A percentile compares a stretch with the other conserved stretches of the same genome.
Evolutionary conservation across 2,329 filamentous ascomycete species (phyloP).

Genomic region (Sordariomycetes sp.): DNA sequence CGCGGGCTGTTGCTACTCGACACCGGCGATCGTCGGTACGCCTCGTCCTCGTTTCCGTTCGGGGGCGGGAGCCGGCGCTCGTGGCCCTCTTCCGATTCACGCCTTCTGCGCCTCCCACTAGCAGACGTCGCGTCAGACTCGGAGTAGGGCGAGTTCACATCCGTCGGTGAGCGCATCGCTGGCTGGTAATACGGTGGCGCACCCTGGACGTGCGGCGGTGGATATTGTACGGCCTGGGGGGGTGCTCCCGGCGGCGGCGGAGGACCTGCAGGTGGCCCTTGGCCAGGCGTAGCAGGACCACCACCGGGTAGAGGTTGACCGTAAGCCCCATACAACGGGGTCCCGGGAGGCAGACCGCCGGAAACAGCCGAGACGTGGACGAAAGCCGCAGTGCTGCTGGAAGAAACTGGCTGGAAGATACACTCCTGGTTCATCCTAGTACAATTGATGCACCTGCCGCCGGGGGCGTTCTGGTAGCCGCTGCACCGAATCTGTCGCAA

Average conservation of each 20-base stretch:
- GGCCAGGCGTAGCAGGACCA: constrained; percentile 7
- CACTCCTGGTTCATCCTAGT: constrained; percentile 53
- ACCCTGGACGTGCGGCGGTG: constrained; percentile 6
- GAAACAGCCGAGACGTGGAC: constrained; percentile 47
- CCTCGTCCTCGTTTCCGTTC: constrained; percentile 33
- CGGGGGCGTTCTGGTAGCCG: constrained; percentile 46
- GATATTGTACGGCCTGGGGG: background rate
- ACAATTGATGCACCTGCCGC: constrained; percentile 50
- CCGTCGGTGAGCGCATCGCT: constrained; percentile 3
- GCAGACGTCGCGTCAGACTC: constrained; percentile 21
- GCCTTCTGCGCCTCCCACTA: constrained; percentile 22
- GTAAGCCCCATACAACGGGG: constrained; percentile 45
- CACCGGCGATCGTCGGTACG: constrained; percentile 38
- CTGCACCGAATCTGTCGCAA: constrained; percentile 45
- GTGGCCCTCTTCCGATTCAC: constrained; percentile 28
- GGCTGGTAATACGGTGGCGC: constrained; percentile 10
- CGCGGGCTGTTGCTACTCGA: constrained; percentile 36
- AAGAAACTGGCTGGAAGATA: constrained; percentile 49
- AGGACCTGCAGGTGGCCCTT: constrained; percentile 3
- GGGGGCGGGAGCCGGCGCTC: constrained; percentile 34
- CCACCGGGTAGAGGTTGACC: constrained; percentile 36
- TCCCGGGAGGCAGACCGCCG: constrained; percentile 46
- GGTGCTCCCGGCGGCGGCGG: background rate
- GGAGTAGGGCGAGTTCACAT: constrained; percentile 9
- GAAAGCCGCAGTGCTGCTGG: constrained; percentile 44